These are phyloP conservation scores for Pilaira anomala DNA, from an alignment of 192 early-diverging fungal genomes.

Conservation along the genomic window DNA sequence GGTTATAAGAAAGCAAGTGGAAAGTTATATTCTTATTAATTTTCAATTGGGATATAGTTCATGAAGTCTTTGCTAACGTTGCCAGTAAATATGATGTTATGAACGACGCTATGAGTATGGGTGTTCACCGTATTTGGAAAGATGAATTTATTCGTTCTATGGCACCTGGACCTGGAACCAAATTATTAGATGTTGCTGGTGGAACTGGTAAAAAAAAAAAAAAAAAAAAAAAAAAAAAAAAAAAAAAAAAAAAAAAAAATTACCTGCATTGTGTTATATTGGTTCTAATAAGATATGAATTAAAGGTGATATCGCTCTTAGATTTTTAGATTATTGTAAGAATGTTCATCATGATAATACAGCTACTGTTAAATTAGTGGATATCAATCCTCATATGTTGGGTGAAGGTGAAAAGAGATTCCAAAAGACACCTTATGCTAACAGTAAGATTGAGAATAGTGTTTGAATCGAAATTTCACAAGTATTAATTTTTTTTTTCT, in stretches of 20 bases:
- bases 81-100: constrained; percentile 96
- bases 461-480: constrained; percentile 17
- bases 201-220: constrained; percentile 71
- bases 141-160: constrained; percentile 85
- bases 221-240: no score
- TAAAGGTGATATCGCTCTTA: constrained; percentile 94
- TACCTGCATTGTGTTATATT: no score
- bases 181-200: constrained; percentile 94
- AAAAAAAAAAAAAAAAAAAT: no score
- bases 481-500: constrained; percentile 7
- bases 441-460: constrained; percentile 35
- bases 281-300: no score
- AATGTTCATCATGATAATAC: constrained; percentile 57
- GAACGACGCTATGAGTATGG: constrained; percentile 96
- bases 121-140: constrained; percentile 96
- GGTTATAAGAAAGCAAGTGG: neutral
- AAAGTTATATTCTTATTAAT: neutral
- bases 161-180: constrained; percentile 76
- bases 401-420: constrained; percentile 81
- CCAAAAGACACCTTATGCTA: constrained; percentile 45
- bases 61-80: constrained; percentile 89
- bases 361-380: constrained; percentile 82
- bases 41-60: constrained; percentile 52
- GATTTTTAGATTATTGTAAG: constrained; percentile 86
- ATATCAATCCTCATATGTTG: constrained; percentile 97